Percentiles rank a stretch among this genome's conserved stretches.
phyloP scores from a whole-genome alignment of 805 yeast species.

The Cyberlindnera galapagoensis region DNA sequence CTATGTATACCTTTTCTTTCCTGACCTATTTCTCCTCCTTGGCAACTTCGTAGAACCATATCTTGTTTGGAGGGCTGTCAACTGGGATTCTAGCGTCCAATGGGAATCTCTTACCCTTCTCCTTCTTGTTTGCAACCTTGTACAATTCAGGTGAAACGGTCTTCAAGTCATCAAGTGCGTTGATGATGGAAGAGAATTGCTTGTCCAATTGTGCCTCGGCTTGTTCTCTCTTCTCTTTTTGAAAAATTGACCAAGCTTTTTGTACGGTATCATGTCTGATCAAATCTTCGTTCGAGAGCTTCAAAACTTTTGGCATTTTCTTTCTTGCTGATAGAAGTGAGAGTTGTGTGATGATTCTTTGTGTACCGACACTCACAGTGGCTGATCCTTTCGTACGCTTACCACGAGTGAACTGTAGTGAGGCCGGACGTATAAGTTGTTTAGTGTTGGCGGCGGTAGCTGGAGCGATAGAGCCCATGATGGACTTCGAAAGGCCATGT shows the following conservation, averaged over 20 bases:
- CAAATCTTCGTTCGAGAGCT: slow-evolving; percentile 71
- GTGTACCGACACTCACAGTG: slow-evolving; percentile 37
- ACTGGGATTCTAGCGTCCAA: slow-evolving; percentile 84
- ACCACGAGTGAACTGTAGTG: slow-evolving; percentile 34
- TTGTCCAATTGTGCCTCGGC: slow-evolving; percentile 37
- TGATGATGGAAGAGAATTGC: slow-evolving; percentile 61
- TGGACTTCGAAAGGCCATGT: slow-evolving; percentile 1
- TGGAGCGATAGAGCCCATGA: neutral
- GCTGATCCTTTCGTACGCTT: slow-evolving; percentile 40
- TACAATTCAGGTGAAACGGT: slow-evolving; percentile 46
- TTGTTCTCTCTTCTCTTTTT: slow-evolving; percentile 42
- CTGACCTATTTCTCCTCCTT: slow-evolving; percentile 7
- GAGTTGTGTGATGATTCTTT: slow-evolving; percentile 46
- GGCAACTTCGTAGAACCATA: slow-evolving; percentile 64
- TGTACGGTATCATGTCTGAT: slow-evolving; percentile 78
- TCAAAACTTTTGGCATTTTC: slow-evolving; percentile 80
- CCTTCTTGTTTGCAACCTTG: slow-evolving; percentile 52
- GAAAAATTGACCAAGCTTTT: slow-evolving; percentile 71
- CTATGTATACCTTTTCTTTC: too few species aligned
- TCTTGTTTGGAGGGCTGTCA: slow-evolving; percentile 74
- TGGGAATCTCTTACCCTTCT: slow-evolving; percentile 60
- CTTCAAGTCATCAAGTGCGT: slow-evolving; percentile 70
- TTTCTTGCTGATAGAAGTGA: slow-evolving; percentile 82
- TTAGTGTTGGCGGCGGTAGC: slow-evolving; percentile 5
- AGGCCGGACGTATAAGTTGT: slow-evolving; percentile 2